phyloP scores from a whole-genome alignment of 2,329 filamentous ascomycete species.

The Lecanicillium sp. region DNA sequence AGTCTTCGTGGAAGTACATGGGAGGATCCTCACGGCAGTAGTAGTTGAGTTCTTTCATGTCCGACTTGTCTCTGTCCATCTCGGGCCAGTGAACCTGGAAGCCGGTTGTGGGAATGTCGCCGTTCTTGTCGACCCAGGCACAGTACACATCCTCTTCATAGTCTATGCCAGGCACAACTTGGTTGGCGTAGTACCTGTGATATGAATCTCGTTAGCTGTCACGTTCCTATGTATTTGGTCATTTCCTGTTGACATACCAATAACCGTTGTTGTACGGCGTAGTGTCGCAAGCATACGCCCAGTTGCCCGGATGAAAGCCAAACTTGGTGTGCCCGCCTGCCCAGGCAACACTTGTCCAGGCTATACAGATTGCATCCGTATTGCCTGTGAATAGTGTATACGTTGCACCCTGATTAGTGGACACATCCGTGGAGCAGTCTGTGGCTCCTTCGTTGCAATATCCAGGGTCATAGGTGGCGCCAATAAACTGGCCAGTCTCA shows the following conservation, averaged over 20 bases:
- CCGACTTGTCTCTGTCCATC: slow-evolving; percentile 10
- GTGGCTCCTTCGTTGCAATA: slow-evolving; percentile 13
- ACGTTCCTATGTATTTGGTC: too few species aligned
- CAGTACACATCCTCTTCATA: too few species aligned
- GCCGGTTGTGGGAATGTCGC: slow-evolving; percentile 12
- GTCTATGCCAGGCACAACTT: too few species aligned
- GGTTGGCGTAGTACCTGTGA: too few species aligned
- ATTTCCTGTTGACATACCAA: too few species aligned
- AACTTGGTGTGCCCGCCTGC: too few species aligned
- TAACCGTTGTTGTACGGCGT: too few species aligned
- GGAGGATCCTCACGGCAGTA: slow-evolving; percentile 3
- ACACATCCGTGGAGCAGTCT: slow-evolving; percentile 9
- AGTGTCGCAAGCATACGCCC: too few species aligned
- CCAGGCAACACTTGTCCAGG: too few species aligned
- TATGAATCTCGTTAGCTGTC: too few species aligned
- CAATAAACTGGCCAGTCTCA: slow-evolving; percentile 16
- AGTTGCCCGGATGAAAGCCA: too few species aligned
- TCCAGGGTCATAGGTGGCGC: slow-evolving; percentile 13
- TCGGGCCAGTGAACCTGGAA: slow-evolving; percentile 21
- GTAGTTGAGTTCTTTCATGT: slow-evolving; percentile 10
- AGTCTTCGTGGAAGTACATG: slow-evolving; percentile 1
- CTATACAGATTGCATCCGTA: slow-evolving; percentile 8
- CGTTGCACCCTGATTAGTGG: slow-evolving; percentile 11
- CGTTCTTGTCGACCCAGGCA: too few species aligned
- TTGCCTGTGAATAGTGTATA: slow-evolving; percentile 20